Evolutionary conservation across 805 yeast species (phyloP), one percentile per base, ranked within the genome.

Genomic region (Barnettozyma californica): DNA sequence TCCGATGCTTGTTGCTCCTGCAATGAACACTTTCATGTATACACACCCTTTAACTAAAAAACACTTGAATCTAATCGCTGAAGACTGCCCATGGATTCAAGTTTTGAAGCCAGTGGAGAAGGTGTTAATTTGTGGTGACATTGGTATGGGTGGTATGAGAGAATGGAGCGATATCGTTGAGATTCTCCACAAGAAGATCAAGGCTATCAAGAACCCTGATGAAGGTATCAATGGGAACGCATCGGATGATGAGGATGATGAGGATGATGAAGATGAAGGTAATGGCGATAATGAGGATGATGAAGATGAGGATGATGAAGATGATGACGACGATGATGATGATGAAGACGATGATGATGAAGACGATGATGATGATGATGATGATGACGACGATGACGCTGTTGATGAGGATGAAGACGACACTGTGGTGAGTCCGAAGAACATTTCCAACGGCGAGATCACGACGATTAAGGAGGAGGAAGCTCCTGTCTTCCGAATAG

Each of bases 141-240:
- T 87, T 53, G 94, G 94, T 13, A 85, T 87, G 94, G 95, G 95
- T 40, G 95, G 95, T 29, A 87, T 87, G 95, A 77, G 89, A 74
- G 94, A 86, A 60, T 86, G 89, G 85, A 81, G 81, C 60, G 94
- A 85, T 59, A 80, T 87, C 51, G 92, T 84, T 9, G 88, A 84
- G 58, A 76, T 79, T 20, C 49, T 77, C 51, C 66, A 70, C 34
- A 64, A 64, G 52, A 68, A 55, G 48, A 31, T 59, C 33, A 58
- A 54, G 34, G 20, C 18, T 9, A 37, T 55, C 36, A 51, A 55
- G 43, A 11, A 34, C 39, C 35, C 51, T 34, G 53, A 54, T 16
- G 58, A 52, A 9, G 49, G 49, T 10, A 75, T 68, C 20, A 75
- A 70, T 4, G 65, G 57, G 4, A 66, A 44, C 67, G 79, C 34